Evolutionary conservation across 2,329 filamentous ascomycete genomes (phyloP).

Genomic region (Ceratocystis alfenasii): DNA sequence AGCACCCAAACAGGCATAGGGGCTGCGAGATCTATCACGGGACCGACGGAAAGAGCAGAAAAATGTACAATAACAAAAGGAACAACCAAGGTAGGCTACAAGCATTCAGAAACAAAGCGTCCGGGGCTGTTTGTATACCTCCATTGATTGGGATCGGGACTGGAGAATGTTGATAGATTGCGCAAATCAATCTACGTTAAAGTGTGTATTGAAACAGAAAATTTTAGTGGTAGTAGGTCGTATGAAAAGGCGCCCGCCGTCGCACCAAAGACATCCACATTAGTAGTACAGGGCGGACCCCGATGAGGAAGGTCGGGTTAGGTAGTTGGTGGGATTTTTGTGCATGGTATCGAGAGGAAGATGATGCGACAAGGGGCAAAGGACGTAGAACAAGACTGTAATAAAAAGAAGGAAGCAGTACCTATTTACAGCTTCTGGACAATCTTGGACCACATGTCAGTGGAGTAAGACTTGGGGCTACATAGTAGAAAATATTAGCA

Average conservation of each 20-base stretch:
- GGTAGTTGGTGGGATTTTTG: slow-evolving; percentile 5
- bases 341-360: slow-evolving; percentile 12
- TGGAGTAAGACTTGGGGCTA: slow-evolving; percentile 91
- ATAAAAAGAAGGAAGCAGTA: background rate
- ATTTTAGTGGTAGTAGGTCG: slow-evolving; percentile 19
- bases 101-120: background rate
- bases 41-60: slow-evolving; percentile 9
- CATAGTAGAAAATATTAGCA: slow-evolving; percentile 23
- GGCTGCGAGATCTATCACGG: slow-evolving; percentile 14
- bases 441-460: slow-evolving; percentile 90
- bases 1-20: slow-evolving; percentile 18
- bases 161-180: slow-evolving; percentile 1
- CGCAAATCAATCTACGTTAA: slow-evolving; percentile 1
- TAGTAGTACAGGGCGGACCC: slow-evolving; percentile 20
- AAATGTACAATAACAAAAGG: slow-evolving; percentile 3
- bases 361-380: slow-evolving; percentile 6
- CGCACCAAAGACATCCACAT: slow-evolving; percentile 18
- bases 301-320: slow-evolving; percentile 18
- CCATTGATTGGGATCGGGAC: background rate
- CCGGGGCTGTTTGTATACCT: no score
- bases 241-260: slow-evolving; percentile 18
- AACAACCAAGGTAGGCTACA: background rate
- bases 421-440: slow-evolving; percentile 70
- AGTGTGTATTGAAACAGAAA: slow-evolving; percentile 20
- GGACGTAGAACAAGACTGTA: slow-evolving; percentile 8